These are phyloP conservation scores for Nasturtium officinale DNA, from an alignment of 345 rosid genomes.

Conservation along the genomic window DNA sequence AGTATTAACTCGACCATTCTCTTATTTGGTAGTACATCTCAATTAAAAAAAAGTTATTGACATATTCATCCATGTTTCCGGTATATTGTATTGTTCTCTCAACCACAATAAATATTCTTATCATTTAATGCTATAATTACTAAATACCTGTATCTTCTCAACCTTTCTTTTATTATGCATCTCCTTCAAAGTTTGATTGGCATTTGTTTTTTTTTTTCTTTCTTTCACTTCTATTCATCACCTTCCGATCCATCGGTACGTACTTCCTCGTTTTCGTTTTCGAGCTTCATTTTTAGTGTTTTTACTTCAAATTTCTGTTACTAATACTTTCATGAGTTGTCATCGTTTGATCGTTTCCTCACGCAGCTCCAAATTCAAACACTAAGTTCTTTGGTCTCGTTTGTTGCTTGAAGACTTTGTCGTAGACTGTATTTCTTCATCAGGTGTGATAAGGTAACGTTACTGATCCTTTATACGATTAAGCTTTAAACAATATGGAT, in stretches of 20 bases:
- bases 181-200: background rate
- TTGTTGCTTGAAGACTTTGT: background rate
- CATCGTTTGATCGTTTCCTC: background rate
- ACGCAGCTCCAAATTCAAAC: background rate
- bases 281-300: background rate
- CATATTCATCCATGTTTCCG: background rate
- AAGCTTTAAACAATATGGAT: constrained; percentile 14
- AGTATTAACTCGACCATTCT: too few relatives aligned
- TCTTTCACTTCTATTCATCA: background rate
- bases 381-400: constrained; percentile 1
- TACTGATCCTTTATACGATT: background rate
- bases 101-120: background rate
- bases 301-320: background rate
- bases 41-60: too few relatives aligned
- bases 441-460: constrained; percentile 2
- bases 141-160: background rate
- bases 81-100: background rate
- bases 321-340: background rate
- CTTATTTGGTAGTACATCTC: too few relatives aligned
- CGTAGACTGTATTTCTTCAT: background rate
- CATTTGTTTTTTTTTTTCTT: background rate
- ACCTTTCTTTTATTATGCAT: background rate
- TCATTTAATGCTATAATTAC: constrained; percentile 10
- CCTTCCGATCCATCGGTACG: background rate
- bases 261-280: background rate